A percentile compares a stretch with the other conserved stretches of the same genome.
These are phyloP conservation scores for Terana coerulea DNA, from an alignment of 768 basidiomycete genomes.

Conservation along the genomic window DNA sequence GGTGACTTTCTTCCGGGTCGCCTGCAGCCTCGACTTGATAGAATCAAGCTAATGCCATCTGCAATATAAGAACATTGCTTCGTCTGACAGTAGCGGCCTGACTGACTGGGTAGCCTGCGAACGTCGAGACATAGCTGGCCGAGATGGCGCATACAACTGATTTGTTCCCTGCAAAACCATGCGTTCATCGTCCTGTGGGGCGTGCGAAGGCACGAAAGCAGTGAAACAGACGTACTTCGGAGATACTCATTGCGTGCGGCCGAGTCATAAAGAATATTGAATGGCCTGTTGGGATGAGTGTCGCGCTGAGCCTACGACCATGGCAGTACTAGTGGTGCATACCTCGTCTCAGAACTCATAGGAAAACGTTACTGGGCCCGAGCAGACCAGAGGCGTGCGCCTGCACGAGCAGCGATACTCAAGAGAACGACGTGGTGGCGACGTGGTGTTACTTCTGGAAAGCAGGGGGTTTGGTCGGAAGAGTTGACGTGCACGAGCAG, in stretches of 20 bases:
- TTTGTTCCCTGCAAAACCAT: constrained; percentile 59
- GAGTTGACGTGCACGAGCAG: not conserved
- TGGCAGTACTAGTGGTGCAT: constrained; percentile 8
- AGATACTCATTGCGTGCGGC: constrained; percentile 60
- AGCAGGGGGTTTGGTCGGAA: not conserved
- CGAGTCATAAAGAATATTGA: constrained; percentile 60
- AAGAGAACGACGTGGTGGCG: constrained; percentile 12
- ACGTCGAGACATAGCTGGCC: constrained; percentile 88
- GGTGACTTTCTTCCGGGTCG: constrained; percentile 69
- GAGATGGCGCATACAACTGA: constrained; percentile 87
- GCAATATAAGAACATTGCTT: not conserved
- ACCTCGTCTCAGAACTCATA: constrained; percentile 84
- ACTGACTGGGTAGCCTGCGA: constrained; percentile 82
- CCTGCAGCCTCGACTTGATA: constrained; percentile 90
- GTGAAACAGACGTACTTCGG: constrained; percentile 45
- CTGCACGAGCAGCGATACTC: constrained; percentile 43
- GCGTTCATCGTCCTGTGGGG: not conserved
- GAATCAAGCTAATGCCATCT: constrained; percentile 68
- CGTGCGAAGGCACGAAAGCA: too few species aligned
- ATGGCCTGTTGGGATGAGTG: constrained; percentile 41
- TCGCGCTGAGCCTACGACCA: not conserved
- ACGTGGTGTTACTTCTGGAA: too few species aligned
- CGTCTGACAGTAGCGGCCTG: not conserved
- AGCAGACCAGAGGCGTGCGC: constrained; percentile 71
- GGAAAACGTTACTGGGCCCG: constrained; percentile 59